These are phyloP conservation scores for Bruguiera hainesii DNA, from an alignment of 441 rosid species.

Conservation along the genomic window DNA sequence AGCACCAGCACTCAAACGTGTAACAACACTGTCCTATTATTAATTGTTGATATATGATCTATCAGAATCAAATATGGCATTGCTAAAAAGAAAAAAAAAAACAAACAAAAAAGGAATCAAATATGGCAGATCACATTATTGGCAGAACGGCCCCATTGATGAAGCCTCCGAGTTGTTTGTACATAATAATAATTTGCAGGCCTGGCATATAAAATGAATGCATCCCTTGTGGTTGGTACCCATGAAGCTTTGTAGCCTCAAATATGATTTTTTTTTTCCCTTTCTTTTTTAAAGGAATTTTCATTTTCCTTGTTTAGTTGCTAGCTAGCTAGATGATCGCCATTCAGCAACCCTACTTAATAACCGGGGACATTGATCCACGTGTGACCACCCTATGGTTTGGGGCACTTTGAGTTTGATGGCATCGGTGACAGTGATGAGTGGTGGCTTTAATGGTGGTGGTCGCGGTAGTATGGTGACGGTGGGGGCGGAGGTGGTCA, in stretches of 20 bases:
- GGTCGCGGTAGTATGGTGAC: not conserved
- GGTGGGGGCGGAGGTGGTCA: no score
- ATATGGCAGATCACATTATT: not conserved
- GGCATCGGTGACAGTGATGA: not conserved
- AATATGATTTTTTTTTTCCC: not conserved
- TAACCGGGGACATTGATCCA: not conserved
- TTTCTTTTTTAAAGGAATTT: not conserved
- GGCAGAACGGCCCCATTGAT: not conserved
- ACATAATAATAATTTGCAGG: not conserved
- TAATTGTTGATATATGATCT: no score
- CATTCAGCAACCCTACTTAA: not conserved
- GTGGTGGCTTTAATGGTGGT: not conserved
- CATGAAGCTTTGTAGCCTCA: not conserved
- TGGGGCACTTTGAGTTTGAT: not conserved
- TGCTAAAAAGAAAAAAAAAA: not conserved
- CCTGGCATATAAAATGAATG: not conserved
- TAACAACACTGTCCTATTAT: no score
- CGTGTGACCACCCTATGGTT: not conserved
- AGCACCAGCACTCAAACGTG: no score
- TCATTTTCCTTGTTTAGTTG: not conserved
- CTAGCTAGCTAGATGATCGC: no score
- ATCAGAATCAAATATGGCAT: no score
- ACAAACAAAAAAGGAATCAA: not conserved
- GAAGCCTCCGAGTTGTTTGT: not conserved
- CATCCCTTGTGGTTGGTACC: not conserved